A percentile compares a stretch with the other conserved stretches of the same genome.
Conservation (phyloP, 176 grass and related monocot genomes). For the Tuctoria greenei region DNA sequence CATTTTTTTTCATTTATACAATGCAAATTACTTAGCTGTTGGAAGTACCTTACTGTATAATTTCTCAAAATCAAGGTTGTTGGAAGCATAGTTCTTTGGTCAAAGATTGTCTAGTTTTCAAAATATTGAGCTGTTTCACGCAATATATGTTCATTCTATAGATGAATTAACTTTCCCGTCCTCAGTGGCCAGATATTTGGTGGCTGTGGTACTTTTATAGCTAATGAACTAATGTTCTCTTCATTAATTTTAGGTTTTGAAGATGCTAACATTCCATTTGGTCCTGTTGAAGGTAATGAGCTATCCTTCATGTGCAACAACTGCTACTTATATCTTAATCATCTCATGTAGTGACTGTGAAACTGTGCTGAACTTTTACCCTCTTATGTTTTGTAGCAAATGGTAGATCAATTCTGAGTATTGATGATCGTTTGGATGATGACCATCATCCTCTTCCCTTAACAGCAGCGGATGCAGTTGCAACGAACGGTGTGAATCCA, state of each 20-base stretch:
- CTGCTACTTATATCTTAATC: not conserved
- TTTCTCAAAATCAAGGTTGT: not conserved
- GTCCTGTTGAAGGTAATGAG: conserved; percentile 78
- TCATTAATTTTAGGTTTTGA: conserved; percentile 71
- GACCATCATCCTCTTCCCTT: conserved; percentile 72
- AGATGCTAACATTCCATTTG: conserved; percentile 81
- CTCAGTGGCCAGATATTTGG: not conserved
- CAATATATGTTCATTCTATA: not conserved
- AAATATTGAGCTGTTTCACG: not conserved
- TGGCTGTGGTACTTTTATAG: not conserved
- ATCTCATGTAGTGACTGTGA: not conserved
- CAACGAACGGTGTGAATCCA: conserved; percentile 79
- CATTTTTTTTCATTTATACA: not conserved
- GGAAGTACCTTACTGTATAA: not conserved
- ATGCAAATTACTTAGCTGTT: not conserved
- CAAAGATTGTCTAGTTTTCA: not conserved
- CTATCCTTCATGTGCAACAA: conserved; percentile 8
- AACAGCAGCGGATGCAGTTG: conserved; percentile 68
- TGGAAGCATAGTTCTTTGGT: not conserved
- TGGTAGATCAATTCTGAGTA: conserved; percentile 65
- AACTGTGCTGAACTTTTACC: conserved; percentile 8
- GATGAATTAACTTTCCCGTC: not conserved
- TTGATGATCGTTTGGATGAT: conserved; percentile 70
- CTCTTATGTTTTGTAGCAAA: conserved; percentile 53
- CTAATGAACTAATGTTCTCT: conserved; percentile 33